Base-by-base conservation (phyloP, 2,329 filamentous ascomycete species). In the Diplodia corticola region DNA sequence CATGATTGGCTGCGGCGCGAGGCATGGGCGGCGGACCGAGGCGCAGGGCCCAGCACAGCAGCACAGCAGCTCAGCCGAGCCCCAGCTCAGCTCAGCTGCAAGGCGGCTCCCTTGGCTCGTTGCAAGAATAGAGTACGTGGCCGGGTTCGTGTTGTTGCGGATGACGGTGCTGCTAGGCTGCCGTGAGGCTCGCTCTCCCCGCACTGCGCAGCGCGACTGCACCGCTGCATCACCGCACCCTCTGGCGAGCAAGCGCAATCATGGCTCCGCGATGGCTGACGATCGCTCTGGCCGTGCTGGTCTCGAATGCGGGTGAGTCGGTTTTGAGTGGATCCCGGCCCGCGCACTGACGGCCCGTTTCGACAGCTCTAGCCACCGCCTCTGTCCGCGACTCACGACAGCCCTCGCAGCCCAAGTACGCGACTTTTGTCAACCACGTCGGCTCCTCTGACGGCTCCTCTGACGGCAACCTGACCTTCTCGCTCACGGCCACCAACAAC, bases 401-500 rank as follows among this genome's bases (percentile, higher is more conserved):
- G 22, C 3, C 63, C 33, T 13, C 17, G 22, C 24, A 28, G 24
- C 37, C 51, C 53, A 50, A 48, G 26, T 59, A 49, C 20, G 50
- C 59, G 13, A 51, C 48, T 26, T 68, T 67, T 37, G 57, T 67
- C 13, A 69, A 67, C 40, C 54, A 67, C 7, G 61, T 66, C 30
- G 13, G 15, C 17, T 63, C 65, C 28, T 30, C 30, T 4, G 61
- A 67, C 30, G 13, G 15, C 17, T 63, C 65, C 28, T 30, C 30
- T 4, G 59, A 64, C 40, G 68, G 66, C 40, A 73, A 73, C 61
- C 64, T 73, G 28, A 71, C 68, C 7, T 73, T 73, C 53, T 69
- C 69, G 15, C 59, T 70, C 13, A 70, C 69, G 2, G 67, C 69
- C 1, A 68, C 71, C n/a, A 55, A 63, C 9, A 66, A 68, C 26